Evolutionary conservation across 1,284 basidiomycete species (phyloP), one percentile per base, ranked within the genome.

Genomic region (Schizopora paradoxa): DNA sequence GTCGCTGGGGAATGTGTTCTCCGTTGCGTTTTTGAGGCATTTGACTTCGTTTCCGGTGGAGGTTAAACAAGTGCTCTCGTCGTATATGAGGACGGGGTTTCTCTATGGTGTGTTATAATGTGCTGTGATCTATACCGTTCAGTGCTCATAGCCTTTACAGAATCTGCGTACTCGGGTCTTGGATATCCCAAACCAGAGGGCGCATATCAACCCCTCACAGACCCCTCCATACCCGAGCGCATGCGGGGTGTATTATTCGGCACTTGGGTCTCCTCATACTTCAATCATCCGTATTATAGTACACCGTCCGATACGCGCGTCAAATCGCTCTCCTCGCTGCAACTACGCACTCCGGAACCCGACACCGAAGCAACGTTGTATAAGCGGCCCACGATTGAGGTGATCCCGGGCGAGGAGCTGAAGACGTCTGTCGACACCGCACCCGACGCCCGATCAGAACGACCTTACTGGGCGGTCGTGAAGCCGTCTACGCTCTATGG

Each of bases 181-280:
- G 46, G 46, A n/a, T 42, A 47, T 38, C 25, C 46, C 5, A 14
- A 42, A 16, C 46, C 47, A n/a, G 34, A 18, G 8, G 41, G 47
- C 6, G 29, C 23, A 13, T 47, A 51, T 26, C 49, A 51, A 32
- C 45, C 49, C 8, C 38, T 47, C 34, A 26, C 13, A 21, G 49
- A 51, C 29, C 13, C 37, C 14, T 25, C 40, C 10, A 44, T 51
- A 21, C 49, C 45, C 6, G 14, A 28, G 16, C 34, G 37, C 8
- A 40, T 43, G 21, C 45, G 45, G 16, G 45, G 35, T 5, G 18
- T 39, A 16, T 21, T 16, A 19, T 51, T 51, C 29, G 45, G 45
- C 5, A 38, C 32, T 13, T 51, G 49, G 49, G 49, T 47, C 2
- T 51, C 49, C 10, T 47, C 49, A 5, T 51, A 47, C 33, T 47